Evolutionary conservation across 2,329 filamentous ascomycete genomes (phyloP).

Genomic region (Cercospora sp.): DNA sequence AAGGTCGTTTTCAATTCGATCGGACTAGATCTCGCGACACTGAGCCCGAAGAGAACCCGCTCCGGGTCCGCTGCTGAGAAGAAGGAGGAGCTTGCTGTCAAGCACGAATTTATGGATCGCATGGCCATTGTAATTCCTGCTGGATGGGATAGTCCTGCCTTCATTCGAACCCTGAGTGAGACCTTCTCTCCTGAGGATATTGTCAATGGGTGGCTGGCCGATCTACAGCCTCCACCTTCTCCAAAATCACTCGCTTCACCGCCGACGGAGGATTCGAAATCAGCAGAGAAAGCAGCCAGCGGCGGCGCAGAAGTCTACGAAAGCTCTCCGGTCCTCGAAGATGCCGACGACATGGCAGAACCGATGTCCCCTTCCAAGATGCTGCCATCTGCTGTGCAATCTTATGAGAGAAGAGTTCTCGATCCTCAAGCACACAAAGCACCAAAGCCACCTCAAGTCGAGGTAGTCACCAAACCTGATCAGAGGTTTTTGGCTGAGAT

Average conservation of each 20-base stretch:
- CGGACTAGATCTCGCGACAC: slow-evolving; percentile 47
- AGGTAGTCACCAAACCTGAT: slow-evolving; percentile 38
- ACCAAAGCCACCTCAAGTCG: slow-evolving; percentile 34
- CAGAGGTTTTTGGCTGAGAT: slow-evolving; percentile 40
- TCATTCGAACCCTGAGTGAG: slow-evolving; percentile 88
- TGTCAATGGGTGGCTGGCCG: slow-evolving; percentile 69
- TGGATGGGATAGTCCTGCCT: slow-evolving; percentile 98
- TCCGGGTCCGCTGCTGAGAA: slow-evolving; percentile 24
- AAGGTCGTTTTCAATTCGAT: slow-evolving; percentile 84
- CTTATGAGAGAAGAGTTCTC: slow-evolving; percentile 35
- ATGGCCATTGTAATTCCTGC: slow-evolving; percentile 90
- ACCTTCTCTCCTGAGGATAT: slow-evolving; percentile 88
- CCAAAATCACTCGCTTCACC: slow-evolving; percentile 46
- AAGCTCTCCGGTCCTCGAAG: slow-evolving; percentile 31
- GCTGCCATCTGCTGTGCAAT: slow-evolving; percentile 31
- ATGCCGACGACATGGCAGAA: slow-evolving; percentile 22
- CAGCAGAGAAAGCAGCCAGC: slow-evolving; percentile 27
- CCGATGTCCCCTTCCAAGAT: slow-evolving; percentile 29
- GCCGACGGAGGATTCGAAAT: slow-evolving; percentile 31
- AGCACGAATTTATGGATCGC: slow-evolving; percentile 60
- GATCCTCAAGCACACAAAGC: slow-evolving; percentile 37
- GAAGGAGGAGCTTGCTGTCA: slow-evolving; percentile 61
- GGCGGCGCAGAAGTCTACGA: slow-evolving; percentile 34
- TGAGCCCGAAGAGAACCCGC: slow-evolving; percentile 56
- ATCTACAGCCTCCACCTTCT: slow-evolving; percentile 57